Evolutionary conservation across 192 early-diverging fungal genomes (phyloP).

Genomic region (Coemansia sp.): DNA sequence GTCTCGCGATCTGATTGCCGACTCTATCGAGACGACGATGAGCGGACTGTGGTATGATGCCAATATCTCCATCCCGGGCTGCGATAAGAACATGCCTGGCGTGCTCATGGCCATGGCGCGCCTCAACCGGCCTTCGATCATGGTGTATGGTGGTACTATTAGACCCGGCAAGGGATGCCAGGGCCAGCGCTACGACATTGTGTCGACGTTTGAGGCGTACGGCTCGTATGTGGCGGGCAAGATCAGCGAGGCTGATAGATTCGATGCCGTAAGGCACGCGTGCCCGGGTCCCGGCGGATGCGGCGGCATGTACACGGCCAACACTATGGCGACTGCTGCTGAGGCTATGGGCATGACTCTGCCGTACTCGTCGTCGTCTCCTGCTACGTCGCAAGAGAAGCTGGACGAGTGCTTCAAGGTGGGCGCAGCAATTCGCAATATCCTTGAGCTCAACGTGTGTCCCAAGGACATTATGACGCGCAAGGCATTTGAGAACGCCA

Average conservation of each 20-base stretch:
- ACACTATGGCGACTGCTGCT: slow-evolving; percentile 96
- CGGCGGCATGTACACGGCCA: slow-evolving; percentile 99
- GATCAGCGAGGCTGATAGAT: slow-evolving; percentile 85
- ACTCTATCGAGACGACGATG: slow-evolving; percentile 99
- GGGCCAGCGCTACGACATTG: slow-evolving; percentile 82
- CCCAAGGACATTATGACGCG: slow-evolving; percentile 97
- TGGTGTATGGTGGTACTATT: slow-evolving; percentile 99
- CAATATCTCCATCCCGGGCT: slow-evolving; percentile 96
- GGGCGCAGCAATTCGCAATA: slow-evolving; percentile 82
- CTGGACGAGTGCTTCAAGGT: slow-evolving; percentile 83
- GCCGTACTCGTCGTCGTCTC: slow-evolving; percentile 95
- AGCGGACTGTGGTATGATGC: slow-evolving; percentile 97
- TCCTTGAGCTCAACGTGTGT: slow-evolving; percentile 91
- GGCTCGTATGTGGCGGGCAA: slow-evolving; percentile 91
- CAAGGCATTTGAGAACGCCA: slow-evolving; percentile 94
- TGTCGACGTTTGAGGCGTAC: slow-evolving; percentile 96
- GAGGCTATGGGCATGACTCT: slow-evolving; percentile 98
- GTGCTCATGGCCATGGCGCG: slow-evolving; percentile 95
- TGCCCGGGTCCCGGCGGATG: slow-evolving; percentile 95
- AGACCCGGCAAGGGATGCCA: slow-evolving; percentile 65
- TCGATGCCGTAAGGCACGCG: slow-evolving; percentile 69
- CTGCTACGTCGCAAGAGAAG: slow-evolving; percentile 88
- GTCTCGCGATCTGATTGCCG: slow-evolving; percentile 97
- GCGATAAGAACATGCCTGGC: slow-evolving; percentile 99
- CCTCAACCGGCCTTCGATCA: slow-evolving; percentile 92